Conservation (phyloP, 768 basidiomycete genomes). For the Lyophyllum shimeji region DNA sequence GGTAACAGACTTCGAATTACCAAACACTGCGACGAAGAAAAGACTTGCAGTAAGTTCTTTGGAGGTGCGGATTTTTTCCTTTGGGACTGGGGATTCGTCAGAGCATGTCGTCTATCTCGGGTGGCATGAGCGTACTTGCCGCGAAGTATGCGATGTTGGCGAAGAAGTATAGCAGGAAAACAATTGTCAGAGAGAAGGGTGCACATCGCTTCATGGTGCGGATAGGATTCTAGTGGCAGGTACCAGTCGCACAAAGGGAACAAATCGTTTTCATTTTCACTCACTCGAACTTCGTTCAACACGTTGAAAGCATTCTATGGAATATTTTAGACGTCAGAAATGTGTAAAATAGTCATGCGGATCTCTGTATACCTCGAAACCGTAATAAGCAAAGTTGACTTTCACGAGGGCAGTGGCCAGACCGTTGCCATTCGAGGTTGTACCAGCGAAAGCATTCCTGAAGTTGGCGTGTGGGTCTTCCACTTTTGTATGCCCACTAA, state of each 20-base stretch:
- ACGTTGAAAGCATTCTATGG: constrained; percentile 44
- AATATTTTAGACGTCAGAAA: too few relatives aligned
- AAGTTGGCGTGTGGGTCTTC: constrained; percentile 59
- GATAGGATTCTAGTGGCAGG: constrained; percentile 32
- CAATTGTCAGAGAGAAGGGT: constrained; percentile 42
- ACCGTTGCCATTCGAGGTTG: constrained; percentile 47
- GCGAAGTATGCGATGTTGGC: constrained; percentile 44
- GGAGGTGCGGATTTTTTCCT: constrained; percentile 40
- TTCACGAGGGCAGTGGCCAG: constrained; percentile 35
- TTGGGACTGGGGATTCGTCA: constrained; percentile 34
- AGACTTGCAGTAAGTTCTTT: constrained; percentile 46
- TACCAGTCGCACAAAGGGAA: not conserved
- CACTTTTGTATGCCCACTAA: constrained; percentile 57
- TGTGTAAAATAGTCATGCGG: not conserved
- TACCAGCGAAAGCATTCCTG: constrained; percentile 54
- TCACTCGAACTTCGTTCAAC: constrained; percentile 39
- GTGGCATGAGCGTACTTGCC: constrained; percentile 22
- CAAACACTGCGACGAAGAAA: constrained; percentile 53
- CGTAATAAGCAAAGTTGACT: constrained; percentile 37
- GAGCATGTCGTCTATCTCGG: not conserved
- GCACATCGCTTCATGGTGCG: constrained; percentile 46
- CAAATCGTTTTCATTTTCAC: not conserved
- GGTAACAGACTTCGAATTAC: constrained; percentile 31
- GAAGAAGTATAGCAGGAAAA: constrained; percentile 48
- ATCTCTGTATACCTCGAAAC: constrained; percentile 30